These are phyloP conservation scores for Pyrenophora teres DNA, from an alignment of 2,329 filamentous ascomycete genomes.

Conservation along the genomic window DNA sequence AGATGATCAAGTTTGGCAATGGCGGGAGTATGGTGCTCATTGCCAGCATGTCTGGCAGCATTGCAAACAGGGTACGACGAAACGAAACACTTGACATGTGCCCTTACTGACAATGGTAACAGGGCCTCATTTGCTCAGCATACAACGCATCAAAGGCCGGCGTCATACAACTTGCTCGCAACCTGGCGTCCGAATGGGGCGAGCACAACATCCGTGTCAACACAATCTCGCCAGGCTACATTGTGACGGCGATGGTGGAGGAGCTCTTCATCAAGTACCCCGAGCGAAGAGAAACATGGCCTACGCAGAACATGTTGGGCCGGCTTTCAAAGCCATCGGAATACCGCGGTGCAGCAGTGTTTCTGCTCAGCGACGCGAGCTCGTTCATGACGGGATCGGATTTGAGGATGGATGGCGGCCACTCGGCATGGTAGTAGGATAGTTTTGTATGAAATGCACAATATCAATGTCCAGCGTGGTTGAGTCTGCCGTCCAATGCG, in stretches of 20 bases:
- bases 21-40: conserved; percentile 67
- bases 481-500: conserved; percentile 9
- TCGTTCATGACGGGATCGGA: conserved; percentile 50
- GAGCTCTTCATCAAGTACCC: conserved; percentile 77
- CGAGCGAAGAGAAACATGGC: conserved; percentile 70
- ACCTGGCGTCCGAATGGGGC: conserved; percentile 75
- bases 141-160: conserved; percentile 80
- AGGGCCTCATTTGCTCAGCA: conserved; percentile 68
- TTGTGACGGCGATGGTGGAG: conserved; percentile 82
- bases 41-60: conserved; percentile 65
- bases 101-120: conserved; percentile 24
- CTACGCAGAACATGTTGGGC: conserved; percentile 81
- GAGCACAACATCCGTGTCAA: conserved; percentile 76
- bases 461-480: no score
- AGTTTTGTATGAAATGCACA: not conserved
- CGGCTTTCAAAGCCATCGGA: conserved; percentile 43
- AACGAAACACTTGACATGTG: not conserved
- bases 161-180: conserved; percentile 72
- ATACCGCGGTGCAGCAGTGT: conserved; percentile 47
- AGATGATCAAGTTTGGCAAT: conserved; percentile 65
- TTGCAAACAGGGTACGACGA: conserved; percentile 65
- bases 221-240: conserved; percentile 79
- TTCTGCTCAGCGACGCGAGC: conserved; percentile 48
- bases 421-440: conserved; percentile 42
- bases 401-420: conserved; percentile 48